Evolutionary conservation across 768 basidiomycete genomes (phyloP).

Genomic region (Rubroboletus satanas): DNA sequence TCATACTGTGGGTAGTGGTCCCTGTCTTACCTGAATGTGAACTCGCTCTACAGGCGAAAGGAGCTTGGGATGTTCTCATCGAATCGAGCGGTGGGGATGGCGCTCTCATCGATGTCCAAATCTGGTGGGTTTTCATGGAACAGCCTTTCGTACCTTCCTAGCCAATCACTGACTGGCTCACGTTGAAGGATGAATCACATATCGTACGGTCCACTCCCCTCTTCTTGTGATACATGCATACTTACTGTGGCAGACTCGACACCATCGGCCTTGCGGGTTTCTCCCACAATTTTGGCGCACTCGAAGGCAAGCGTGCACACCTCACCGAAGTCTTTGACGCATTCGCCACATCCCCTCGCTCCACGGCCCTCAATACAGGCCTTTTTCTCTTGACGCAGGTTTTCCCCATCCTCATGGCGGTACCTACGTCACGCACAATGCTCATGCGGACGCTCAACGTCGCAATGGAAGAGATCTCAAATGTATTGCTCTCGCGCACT

Average conservation of each 20-base stretch:
- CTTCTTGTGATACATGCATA: neutral
- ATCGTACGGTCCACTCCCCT: neutral
- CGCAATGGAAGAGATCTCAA: slow-evolving; percentile 39
- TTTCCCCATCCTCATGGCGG: slow-evolving; percentile 33
- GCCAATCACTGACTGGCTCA: neutral
- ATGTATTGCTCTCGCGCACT: slow-evolving; percentile 35
- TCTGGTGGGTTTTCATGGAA: slow-evolving; percentile 20
- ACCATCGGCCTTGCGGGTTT: neutral
- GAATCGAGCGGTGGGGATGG: slow-evolving; percentile 11
- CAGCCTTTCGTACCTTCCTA: too few species aligned
- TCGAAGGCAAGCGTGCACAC: slow-evolving; percentile 44
- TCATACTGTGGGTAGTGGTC: too few species aligned
- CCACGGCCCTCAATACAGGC: slow-evolving; percentile 24
- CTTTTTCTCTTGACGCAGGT: slow-evolving; percentile 35
- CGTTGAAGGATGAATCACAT: neutral
- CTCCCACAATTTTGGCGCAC: slow-evolving; percentile 46
- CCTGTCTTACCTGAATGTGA: neutral
- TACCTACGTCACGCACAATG: slow-evolving; percentile 35
- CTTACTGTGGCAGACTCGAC: neutral
- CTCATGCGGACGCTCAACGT: slow-evolving; percentile 28
- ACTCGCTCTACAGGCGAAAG: neutral
- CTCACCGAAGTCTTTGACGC: slow-evolving; percentile 41
- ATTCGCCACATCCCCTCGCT: slow-evolving; percentile 20
- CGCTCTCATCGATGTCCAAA: slow-evolving; percentile 35
- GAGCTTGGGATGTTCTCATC: slow-evolving; percentile 28